Percentiles rank a stretch among this genome's conserved stretches.
Conservation (phyloP, 2,329 filamentous ascomycete species). For the Aureobasidium sp. region DNA sequence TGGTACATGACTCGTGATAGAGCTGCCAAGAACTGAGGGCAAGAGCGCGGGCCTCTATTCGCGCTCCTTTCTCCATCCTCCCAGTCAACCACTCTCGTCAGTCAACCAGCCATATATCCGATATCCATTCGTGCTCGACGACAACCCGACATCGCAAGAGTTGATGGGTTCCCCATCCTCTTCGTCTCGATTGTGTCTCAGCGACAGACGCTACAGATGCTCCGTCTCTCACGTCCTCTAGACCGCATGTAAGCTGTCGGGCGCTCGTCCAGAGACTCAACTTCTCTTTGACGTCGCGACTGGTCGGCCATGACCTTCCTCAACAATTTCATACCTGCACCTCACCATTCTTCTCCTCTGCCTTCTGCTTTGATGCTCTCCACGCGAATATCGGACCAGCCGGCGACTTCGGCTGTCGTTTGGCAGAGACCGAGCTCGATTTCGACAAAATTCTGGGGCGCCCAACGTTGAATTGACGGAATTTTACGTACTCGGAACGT, state of each 20-base stretch:
- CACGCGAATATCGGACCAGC: neutral
- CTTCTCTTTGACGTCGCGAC: neutral
- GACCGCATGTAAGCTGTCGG: neutral
- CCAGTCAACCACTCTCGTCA: neutral
- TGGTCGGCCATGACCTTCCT: neutral
- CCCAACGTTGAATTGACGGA: neutral
- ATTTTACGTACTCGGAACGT: conserved; percentile 6
- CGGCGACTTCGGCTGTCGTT: neutral
- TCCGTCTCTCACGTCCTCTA: neutral
- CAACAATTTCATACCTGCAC: neutral
- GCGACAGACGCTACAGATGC: neutral
- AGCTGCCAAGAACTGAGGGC: neutral
- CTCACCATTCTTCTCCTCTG: neutral
- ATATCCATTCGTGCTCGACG: neutral
- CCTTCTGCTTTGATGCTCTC: neutral
- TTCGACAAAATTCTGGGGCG: neutral
- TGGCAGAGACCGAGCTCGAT: neutral
- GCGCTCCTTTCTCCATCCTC: neutral
- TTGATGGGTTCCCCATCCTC: neutral
- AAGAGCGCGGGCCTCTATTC: neutral
- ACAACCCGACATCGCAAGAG: neutral
- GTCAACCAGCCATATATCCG: neutral
- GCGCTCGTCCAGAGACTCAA: neutral
- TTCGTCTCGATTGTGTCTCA: neutral
- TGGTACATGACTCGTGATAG: neutral